Conservation (phyloP, 1,284 basidiomycete genomes). For the Fomitopsis pinicola region DNA sequence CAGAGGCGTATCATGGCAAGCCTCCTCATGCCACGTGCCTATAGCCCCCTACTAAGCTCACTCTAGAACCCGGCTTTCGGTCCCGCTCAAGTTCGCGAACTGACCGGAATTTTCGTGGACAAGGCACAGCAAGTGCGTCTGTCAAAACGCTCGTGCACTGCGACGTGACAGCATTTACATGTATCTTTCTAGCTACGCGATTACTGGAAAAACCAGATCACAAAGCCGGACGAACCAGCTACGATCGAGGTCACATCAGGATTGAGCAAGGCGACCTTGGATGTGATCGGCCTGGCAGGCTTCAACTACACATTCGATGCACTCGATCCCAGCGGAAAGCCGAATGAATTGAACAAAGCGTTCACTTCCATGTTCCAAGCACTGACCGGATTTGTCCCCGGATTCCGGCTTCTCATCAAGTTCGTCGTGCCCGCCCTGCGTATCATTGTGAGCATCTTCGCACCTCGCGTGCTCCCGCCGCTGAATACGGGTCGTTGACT, state of each 20-base stretch:
- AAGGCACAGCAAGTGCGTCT: constrained; percentile 41
- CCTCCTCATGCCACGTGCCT: not conserved
- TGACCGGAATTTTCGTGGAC: constrained; percentile 50
- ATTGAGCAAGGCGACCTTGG: constrained; percentile 42
- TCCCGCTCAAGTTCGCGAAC: constrained; percentile 45
- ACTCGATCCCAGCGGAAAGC: constrained; percentile 22
- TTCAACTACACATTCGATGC: constrained; percentile 52
- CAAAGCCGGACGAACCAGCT: constrained; percentile 2
- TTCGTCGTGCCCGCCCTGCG: constrained; percentile 6
- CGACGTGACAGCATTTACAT: not conserved
- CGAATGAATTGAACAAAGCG: constrained; percentile 37
- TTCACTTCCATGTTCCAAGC: constrained; percentile 26
- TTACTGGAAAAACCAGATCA: constrained; percentile 16
- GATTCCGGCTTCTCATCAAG: constrained; percentile 1
- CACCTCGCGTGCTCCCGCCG: not conserved
- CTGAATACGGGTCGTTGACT: not conserved
- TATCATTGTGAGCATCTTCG: constrained; percentile 9
- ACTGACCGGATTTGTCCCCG: not conserved
- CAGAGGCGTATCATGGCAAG: constrained; percentile 32
- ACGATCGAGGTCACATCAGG: constrained; percentile 37
- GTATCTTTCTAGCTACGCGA: constrained; percentile 23
- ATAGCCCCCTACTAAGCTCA: not conserved
- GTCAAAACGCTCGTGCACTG: not conserved
- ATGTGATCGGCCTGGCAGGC: constrained; percentile 48
- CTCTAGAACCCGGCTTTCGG: constrained; percentile 58